A percentile compares a stretch with the other conserved stretches of the same genome.
These are phyloP conservation scores for Penicillium hordei DNA, from an alignment of 2,329 filamentous ascomycete genomes.

Conservation along the genomic window DNA sequence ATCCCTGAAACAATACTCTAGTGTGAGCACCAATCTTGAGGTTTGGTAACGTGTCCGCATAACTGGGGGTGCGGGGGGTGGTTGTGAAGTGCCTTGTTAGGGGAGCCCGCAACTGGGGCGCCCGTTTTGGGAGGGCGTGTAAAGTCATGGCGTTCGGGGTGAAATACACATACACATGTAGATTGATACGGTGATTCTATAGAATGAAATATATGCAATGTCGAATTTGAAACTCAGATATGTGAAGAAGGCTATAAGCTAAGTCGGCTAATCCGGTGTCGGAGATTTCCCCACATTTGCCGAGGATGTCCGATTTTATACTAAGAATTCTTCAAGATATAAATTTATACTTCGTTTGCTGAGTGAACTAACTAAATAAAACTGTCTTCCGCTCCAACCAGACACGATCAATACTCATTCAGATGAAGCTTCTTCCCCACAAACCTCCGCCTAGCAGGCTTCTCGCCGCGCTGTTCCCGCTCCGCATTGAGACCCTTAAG, in stretches of 20 bases:
- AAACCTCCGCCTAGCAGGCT: slow-evolving; percentile 40
- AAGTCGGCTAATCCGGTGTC: slow-evolving; percentile 22
- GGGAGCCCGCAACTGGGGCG: slow-evolving; percentile 10
- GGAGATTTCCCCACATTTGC: slow-evolving; percentile 20
- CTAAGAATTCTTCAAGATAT: neutral
- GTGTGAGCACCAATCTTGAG: slow-evolving; percentile 67
- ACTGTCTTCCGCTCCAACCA: neutral
- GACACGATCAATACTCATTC: slow-evolving; percentile 43
- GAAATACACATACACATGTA: neutral
- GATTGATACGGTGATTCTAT: neutral
- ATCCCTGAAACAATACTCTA: slow-evolving; percentile 68
- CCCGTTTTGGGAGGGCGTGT: slow-evolving; percentile 24
- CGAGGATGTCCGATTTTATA: neutral
- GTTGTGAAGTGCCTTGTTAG: slow-evolving; percentile 33
- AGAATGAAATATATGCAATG: neutral
- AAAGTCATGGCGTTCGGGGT: slow-evolving; percentile 20
- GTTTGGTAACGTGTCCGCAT: slow-evolving; percentile 64
- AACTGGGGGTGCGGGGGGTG: slow-evolving; percentile 35
- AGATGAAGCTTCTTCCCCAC: slow-evolving; percentile 52
- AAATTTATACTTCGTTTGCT: neutral
- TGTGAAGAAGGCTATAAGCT: slow-evolving; percentile 13
- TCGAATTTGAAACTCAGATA: neutral
- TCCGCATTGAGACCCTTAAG: slow-evolving; percentile 61
- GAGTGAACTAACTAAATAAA: neutral
- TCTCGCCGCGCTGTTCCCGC: slow-evolving; percentile 37